These are phyloP conservation scores for Pseudogymnoascus verrucosus DNA, from an alignment of 2,329 filamentous ascomycete genomes.

Conservation along the genomic window DNA sequence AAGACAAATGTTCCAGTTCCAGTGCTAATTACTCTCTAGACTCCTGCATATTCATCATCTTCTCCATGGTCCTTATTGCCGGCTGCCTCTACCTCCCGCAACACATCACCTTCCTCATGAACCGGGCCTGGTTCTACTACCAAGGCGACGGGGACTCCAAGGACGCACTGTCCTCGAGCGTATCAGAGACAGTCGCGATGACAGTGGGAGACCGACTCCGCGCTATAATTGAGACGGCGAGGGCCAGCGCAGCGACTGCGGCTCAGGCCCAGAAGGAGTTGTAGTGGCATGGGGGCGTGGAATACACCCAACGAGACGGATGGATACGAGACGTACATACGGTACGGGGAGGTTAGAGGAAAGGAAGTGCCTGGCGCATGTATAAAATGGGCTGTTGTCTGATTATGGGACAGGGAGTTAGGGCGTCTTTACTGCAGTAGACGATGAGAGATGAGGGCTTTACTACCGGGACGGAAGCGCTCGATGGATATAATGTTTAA, in stretches of 20 bases:
- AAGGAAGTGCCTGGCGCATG: slow-evolving; percentile 5
- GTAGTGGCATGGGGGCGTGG: slow-evolving; percentile 7
- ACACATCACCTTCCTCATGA: slow-evolving; percentile 73
- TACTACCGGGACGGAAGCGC: background rate
- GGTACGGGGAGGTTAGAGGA: background rate
- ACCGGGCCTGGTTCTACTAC: slow-evolving; percentile 91
- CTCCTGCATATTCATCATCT: slow-evolving; percentile 82
- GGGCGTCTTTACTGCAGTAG: background rate
- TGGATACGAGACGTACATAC: background rate
- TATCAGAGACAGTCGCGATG: slow-evolving; percentile 16
- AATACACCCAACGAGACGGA: background rate
- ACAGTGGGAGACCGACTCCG: slow-evolving; percentile 23
- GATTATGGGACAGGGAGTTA: background rate
- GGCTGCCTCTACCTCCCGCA: slow-evolving; percentile 88
- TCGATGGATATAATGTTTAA: slow-evolving; percentile 8
- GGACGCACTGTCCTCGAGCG: slow-evolving; percentile 15
- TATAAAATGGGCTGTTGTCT: background rate
- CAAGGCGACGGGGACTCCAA: slow-evolving; percentile 54
- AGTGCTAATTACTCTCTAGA: slow-evolving; percentile 44
- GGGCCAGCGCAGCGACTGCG: slow-evolving; percentile 13
- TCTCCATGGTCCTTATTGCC: slow-evolving; percentile 78
- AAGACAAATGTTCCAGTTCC: background rate
- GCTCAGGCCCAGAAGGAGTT: slow-evolving; percentile 21
- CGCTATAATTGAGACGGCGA: slow-evolving; percentile 12
- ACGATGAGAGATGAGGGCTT: background rate